Percentiles rank a stretch among this genome's conserved stretches.
These are phyloP conservation scores for Hirschfeldia incana DNA, from an alignment of 345 rosid species.

Conservation along the genomic window DNA sequence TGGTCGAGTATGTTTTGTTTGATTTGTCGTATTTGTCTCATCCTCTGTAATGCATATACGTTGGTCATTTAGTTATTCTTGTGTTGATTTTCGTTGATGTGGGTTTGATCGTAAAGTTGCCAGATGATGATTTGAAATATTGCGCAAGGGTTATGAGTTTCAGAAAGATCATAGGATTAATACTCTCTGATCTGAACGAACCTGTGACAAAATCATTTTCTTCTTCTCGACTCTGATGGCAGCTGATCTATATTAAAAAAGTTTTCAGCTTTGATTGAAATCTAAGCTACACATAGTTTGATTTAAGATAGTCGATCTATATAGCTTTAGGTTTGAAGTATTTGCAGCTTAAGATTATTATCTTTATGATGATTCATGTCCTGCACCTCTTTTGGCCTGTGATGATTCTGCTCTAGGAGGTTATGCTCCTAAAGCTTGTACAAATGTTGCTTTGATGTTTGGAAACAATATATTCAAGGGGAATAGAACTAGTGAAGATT, in stretches of 20 bases:
- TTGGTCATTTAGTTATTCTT: background rate
- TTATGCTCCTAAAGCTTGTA: no score
- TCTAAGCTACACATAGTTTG: background rate
- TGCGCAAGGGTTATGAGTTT: conserved; percentile 46
- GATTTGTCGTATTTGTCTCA: background rate
- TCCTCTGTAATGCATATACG: background rate
- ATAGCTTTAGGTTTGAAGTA: background rate
- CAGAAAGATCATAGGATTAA: conserved; percentile 1
- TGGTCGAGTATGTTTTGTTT: background rate
- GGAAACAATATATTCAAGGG: background rate
- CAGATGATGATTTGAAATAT: conserved; percentile 34
- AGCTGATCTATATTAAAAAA: background rate
- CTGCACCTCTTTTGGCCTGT: background rate
- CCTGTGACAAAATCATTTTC: conserved; percentile 35
- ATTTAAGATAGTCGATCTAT: background rate
- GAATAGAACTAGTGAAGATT: no score
- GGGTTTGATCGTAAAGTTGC: conserved; percentile 24
- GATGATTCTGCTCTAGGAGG: conserved; percentile 10
- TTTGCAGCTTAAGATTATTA: background rate
- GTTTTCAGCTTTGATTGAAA: background rate
- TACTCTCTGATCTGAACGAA: conserved; percentile 25
- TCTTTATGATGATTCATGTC: background rate
- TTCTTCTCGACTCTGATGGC: conserved; percentile 30
- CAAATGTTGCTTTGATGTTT: background rate
- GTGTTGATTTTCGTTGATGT: background rate